Base-by-base conservation (phyloP, 2,329 filamentous ascomycete genomes). In the Orbilia javanica region DNA sequence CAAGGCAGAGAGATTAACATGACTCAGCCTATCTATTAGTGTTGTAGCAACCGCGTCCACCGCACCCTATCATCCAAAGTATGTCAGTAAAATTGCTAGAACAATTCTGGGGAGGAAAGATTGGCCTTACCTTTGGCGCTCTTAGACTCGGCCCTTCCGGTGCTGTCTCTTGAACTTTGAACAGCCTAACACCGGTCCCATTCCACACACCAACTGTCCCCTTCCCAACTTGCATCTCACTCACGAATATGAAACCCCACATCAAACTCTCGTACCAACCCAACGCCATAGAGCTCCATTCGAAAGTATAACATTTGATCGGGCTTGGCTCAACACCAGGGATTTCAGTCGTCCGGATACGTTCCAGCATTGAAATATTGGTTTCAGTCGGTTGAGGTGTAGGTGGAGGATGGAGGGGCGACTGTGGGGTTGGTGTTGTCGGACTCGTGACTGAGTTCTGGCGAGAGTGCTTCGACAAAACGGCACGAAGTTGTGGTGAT, bases 261-360 rank as follows among this genome's bases (percentile, higher is more conserved):
- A 99, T 87, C 11, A 98, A 87, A 4, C 93, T 95, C 84, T 97
- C 93, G 84, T 98, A 97, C 96, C 96, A 98, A 60, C 94, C 95
- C 63, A 98, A 87, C 0, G 93, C 92, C 36, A 97, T 86, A 0
- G 93, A 91, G 2, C 94, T 95, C 95, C 95, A 98, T 85, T 97
- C 93, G 82, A 98, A 98, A 13, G 93, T 91, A 83, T 97, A 94
- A 15, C 96, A 91, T 34, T 92, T 89, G 65, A 93, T 88, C 0
- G 91, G 87, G 0, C 90, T 90, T 0, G 92, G 89, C 53, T 97
- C 93, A 42, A 97, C 89, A 7, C 90, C 91, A 8, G 90, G 88
- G 50, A 96, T 86, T 63, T 89, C 87, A 0, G 91, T 87, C 18
- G 87, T 86, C 74, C 87, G 87, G 76, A 93, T 89, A 27, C 86